Base-by-base conservation (phyloP, 495 filamentous ascomycete genomes). In the Daldinia caldariorum region DNA sequence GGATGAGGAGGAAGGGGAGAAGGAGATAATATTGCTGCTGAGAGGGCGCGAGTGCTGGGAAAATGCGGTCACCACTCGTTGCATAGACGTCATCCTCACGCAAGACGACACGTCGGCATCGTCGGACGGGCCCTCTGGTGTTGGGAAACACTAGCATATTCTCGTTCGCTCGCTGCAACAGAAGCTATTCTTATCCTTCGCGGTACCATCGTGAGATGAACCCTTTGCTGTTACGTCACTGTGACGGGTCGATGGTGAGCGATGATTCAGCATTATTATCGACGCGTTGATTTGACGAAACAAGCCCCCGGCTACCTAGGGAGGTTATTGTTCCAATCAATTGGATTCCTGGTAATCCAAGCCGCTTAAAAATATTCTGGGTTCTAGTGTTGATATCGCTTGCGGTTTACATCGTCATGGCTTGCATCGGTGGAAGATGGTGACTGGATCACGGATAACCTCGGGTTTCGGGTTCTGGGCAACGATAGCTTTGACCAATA, bases 31-130 rank as follows among this genome's bases (percentile, higher is more conserved):
- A 8, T 34, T 20, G 29, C 54, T 31, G 26, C 26, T 26, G 39
- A 58, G 54, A 12, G 54, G 55, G 4, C 63, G 39, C 13, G 38
- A 51, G 54, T 18, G 34, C 43, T 32, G 41, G 16, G 55, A 41
- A 12, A 51, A 59, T 66, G 63, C 43, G 63, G 54, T 59, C 63
- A 66, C 63, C 55, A 66, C 63, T 66, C n/a, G 63, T 54, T 59
- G 51, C 53, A 50, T 58, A 53, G 63, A 59, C 63, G 63, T 66
- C 63, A 66, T 66, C 2, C 54, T 59, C 41, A 59, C 63, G 63
- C 54, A 66, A 58, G 32, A 53, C 31, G 34, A 58, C 6, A 34
- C 26, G 10, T 8, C 43, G 32, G n/a, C 49, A 56, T 59, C 3
- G 32, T 14, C 12, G n/a, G 8, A 7, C 8, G 38, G 22, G 26